Percentiles rank a stretch among this genome's conserved stretches.
These are phyloP conservation scores for Leccinum rimulosum DNA, from an alignment of 768 basidiomycete genomes.

Conservation along the genomic window DNA sequence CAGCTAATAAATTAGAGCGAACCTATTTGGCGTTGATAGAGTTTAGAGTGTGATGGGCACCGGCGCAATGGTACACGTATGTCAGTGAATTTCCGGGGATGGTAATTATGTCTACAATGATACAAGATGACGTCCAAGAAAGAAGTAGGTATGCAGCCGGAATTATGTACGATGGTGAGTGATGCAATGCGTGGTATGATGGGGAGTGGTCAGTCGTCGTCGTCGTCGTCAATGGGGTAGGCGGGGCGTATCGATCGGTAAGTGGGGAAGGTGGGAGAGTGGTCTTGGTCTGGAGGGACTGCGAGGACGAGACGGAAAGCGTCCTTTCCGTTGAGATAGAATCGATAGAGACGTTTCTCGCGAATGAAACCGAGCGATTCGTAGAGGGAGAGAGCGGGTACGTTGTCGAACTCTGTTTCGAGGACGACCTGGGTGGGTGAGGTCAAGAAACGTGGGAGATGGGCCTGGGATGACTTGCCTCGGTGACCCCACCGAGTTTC, in stretches of 20 bases:
- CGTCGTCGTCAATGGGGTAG: conserved; percentile 26
- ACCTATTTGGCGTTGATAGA: conserved; percentile 5
- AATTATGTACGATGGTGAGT: conserved; percentile 15
- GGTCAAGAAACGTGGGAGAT: not conserved
- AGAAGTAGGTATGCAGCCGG: conserved; percentile 2
- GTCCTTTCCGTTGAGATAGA: conserved; percentile 97
- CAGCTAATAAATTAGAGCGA: conserved; percentile 16
- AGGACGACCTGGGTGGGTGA: conserved; percentile 66
- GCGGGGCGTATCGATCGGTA: conserved; percentile 18
- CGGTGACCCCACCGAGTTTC: conserved; percentile 78
- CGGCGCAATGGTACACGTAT: not conserved
- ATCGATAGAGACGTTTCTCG: conserved; percentile 91
- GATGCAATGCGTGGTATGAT: conserved; percentile 18
- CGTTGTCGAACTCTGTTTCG: conserved; percentile 95
- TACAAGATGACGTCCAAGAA: conserved; percentile 5
- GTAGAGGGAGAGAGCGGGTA: conserved; percentile 84
- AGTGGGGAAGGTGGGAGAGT: conserved; percentile 10
- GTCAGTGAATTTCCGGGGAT: not conserved
- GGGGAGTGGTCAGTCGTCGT: conserved; percentile 14
- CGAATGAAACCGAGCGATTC: conserved; percentile 92
- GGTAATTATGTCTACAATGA: conserved; percentile 9
- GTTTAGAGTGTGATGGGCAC: not conserved
- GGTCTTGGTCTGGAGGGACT: conserved; percentile 41
- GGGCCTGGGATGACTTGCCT: conserved; percentile 53
- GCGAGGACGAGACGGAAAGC: conserved; percentile 81